These are phyloP conservation scores for Erythrobasidium yunnanense DNA, from an alignment of 768 basidiomycete genomes.

Conservation along the genomic window DNA sequence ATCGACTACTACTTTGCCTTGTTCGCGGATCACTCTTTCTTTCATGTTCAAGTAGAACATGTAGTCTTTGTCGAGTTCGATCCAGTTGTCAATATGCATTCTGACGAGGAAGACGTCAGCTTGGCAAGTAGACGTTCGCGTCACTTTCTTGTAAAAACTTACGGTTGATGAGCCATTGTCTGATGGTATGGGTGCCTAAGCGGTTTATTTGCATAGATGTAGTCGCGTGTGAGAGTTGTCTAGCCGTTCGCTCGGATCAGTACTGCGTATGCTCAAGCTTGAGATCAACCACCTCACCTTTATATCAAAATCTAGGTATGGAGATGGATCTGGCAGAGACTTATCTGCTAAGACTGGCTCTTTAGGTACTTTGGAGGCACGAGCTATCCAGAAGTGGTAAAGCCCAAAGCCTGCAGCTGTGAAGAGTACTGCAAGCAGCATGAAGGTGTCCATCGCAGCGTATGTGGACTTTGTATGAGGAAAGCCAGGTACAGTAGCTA, in stretches of 20 bases:
- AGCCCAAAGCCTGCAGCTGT: no score
- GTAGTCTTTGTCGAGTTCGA: conserved; percentile 43
- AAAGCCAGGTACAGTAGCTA: no score
- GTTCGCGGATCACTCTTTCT: conserved; percentile 38
- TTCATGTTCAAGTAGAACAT: conserved; percentile 41
- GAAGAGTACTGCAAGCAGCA: no score
- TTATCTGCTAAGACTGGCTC: not conserved
- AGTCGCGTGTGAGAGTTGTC: not conserved
- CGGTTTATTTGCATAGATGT: conserved; percentile 1
- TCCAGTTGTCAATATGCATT: conserved; percentile 38
- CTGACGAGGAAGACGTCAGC: not conserved
- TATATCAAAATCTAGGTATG: not conserved
- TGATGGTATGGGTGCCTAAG: conserved; percentile 36
- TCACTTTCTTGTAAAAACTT: no score
- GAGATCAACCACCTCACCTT: no score
- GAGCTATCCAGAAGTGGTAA: no score
- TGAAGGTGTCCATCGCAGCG: no score
- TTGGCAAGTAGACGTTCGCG: not conserved
- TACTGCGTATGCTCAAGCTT: no score
- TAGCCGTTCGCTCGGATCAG: no score
- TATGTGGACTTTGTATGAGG: no score
- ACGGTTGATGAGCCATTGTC: conserved; percentile 42
- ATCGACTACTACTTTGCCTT: conserved; percentile 46
- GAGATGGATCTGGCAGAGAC: not conserved
- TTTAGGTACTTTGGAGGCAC: not conserved